Evolutionary conservation across 306 rosid species (phyloP).

Genomic region (Clitoria ternatea): DNA sequence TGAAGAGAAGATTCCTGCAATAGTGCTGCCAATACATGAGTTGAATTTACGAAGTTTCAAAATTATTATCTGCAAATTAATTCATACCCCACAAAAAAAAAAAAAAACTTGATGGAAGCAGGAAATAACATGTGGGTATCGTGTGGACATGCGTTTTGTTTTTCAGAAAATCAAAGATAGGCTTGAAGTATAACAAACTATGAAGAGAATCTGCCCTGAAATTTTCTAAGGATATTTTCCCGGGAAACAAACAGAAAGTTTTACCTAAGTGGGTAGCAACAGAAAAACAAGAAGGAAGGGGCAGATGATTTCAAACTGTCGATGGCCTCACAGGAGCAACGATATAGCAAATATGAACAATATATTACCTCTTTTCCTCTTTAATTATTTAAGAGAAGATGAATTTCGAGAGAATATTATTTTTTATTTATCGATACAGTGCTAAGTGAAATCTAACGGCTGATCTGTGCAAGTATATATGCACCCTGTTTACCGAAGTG

Average conservation of each 20-base stretch:
- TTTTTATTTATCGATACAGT: no score
- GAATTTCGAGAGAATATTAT: no score
- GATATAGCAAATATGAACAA: not conserved
- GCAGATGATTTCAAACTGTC: not conserved
- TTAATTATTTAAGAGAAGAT: no score
- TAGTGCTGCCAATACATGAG: conserved; percentile 1
- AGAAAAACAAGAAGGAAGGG: not conserved
- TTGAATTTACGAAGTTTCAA: conserved; percentile 5
- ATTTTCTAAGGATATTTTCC: not conserved
- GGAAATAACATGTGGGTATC: not conserved
- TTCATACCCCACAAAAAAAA: not conserved
- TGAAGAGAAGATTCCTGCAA: conserved; percentile 8
- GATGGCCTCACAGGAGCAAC: conserved; percentile 12
- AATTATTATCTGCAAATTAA: not conserved
- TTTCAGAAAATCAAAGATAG: not conserved
- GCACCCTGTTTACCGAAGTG: no score
- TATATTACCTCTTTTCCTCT: not conserved
- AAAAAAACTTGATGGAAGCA: no score
- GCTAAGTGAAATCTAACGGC: no score
- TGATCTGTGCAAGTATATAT: no score
- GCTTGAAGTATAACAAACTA: not conserved
- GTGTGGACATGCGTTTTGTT: not conserved
- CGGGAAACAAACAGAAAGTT: conserved; percentile 9
- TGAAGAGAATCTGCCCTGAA: not conserved
- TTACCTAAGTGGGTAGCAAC: conserved; percentile 5